Conservation (phyloP, 805 yeast genomes). For the Wickerhamomyces alni region DNA sequence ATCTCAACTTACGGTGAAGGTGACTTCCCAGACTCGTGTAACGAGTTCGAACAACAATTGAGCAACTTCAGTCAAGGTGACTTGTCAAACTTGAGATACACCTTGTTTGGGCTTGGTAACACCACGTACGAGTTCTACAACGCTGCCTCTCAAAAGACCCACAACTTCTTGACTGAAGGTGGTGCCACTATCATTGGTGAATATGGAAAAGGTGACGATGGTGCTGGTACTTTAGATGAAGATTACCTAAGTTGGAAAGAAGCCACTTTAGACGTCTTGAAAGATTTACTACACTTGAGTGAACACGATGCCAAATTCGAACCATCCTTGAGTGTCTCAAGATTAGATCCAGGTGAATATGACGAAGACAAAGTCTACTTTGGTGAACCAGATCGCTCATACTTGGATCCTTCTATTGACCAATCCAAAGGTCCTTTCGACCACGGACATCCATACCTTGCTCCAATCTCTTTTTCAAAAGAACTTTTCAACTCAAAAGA, state of each 20-base stretch:
- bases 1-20: constrained; percentile 98
- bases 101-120: constrained; percentile 91
- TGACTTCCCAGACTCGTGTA: constrained; percentile 95
- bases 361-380: constrained; percentile 44
- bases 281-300: constrained; percentile 56
- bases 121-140: constrained; percentile 91
- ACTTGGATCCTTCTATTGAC: constrained; percentile 27
- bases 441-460: constrained; percentile 75
- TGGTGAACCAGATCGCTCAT: constrained; percentile 68
- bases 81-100: constrained; percentile 54
- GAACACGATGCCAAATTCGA: constrained; percentile 79
- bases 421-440: constrained; percentile 68
- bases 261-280: constrained; percentile 56
- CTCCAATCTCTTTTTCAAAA: constrained; percentile 51
- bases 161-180: constrained; percentile 44
- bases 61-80: constrained; percentile 47
- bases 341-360: constrained; percentile 30
- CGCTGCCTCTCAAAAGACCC: constrained; percentile 64
- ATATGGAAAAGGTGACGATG: constrained; percentile 94
- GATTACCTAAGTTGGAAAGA: constrained; percentile 95
- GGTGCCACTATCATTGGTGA: constrained; percentile 72
- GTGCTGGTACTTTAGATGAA: constrained; percentile 90
- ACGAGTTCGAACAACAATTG: constrained; percentile 65
- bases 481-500: constrained; percentile 63
- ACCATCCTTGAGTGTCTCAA: constrained; percentile 49